A percentile compares a stretch with the other conserved stretches of the same genome.
phyloP scores from a whole-genome alignment of 139 green algal genomes.

The Axilococcus clingmanii region DNA sequence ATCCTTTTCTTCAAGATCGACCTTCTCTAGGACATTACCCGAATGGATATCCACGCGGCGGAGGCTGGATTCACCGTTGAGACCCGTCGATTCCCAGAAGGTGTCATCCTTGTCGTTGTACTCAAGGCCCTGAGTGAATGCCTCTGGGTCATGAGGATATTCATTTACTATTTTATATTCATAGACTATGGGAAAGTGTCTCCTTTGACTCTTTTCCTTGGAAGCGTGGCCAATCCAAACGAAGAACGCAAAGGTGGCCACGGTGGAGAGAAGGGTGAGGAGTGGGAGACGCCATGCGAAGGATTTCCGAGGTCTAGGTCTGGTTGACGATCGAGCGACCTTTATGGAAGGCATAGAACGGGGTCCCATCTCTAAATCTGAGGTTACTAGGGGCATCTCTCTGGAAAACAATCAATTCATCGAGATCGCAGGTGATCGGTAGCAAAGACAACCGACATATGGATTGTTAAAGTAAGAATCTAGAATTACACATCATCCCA shows the following conservation, averaged over 20 bases:
- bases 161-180: conserved; percentile 45
- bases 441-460: no score
- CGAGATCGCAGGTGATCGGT: no score
- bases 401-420: no score
- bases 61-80: conserved; percentile 63
- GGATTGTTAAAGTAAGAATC: no score
- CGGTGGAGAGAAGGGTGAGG: no score
- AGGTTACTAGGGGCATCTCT: no score
- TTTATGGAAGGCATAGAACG: no score
- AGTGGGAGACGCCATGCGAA: no score
- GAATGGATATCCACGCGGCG: conserved; percentile 51
- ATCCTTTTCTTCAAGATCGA: conserved; percentile 17
- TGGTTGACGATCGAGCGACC: no score
- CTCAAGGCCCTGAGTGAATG: conserved; percentile 80
- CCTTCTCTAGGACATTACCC: conserved; percentile 38
- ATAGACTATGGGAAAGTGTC: conserved; percentile 15
- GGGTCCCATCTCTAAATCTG: no score
- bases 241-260: conserved; percentile 22
- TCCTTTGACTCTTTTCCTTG: neutral
- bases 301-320: no score
- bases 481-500: neutral
- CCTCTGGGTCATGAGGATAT: conserved; percentile 57
- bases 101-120: conserved; percentile 56
- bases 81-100: conserved; percentile 73
- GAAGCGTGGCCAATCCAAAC: conserved; percentile 3